phyloP scores from a whole-genome alignment of 441 rosid genomes.

The Populus hybrid region DNA sequence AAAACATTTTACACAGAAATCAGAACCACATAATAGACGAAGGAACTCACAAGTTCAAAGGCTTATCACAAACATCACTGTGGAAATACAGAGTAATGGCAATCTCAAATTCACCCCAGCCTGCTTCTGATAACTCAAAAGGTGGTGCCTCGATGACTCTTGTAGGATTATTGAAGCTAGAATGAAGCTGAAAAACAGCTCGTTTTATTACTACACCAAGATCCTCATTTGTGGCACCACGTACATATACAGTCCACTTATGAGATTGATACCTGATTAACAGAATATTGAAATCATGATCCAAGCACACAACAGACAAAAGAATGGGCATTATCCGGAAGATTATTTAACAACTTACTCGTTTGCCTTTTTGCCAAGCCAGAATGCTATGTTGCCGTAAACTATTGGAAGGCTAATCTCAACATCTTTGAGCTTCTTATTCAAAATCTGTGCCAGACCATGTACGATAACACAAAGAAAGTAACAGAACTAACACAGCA shows the following conservation, averaged over 20 bases:
- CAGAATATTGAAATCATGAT: background rate
- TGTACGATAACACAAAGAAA: background rate
- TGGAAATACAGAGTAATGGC: constrained; percentile 73
- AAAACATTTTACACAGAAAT: background rate
- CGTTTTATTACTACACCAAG: constrained; percentile 58
- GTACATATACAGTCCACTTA: constrained; percentile 88
- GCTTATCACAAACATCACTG: constrained; percentile 63
- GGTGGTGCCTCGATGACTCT: constrained; percentile 79
- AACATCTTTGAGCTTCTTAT: constrained; percentile 61
- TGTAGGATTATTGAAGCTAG: constrained; percentile 83
- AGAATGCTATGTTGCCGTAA: constrained; percentile 76
- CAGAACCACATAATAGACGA: background rate
- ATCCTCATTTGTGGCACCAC: constrained; percentile 91
- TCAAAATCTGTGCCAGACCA: constrained; percentile 32
- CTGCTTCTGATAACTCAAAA: constrained; percentile 77
- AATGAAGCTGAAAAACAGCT: constrained; percentile 80
- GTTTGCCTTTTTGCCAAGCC: constrained; percentile 79
- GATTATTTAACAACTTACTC: constrained; percentile 49
- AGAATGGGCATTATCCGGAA: constrained; percentile 8
- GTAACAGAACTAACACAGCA: background rate
- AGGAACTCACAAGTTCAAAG: constrained; percentile 63
- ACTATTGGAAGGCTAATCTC: constrained; percentile 78
- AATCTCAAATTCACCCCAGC: constrained; percentile 96
- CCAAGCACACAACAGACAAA: background rate
- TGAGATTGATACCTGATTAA: constrained; percentile 70